Base-by-base conservation (phyloP, 2,329 filamentous ascomycete genomes). In the Aspergillus fischeri region DNA sequence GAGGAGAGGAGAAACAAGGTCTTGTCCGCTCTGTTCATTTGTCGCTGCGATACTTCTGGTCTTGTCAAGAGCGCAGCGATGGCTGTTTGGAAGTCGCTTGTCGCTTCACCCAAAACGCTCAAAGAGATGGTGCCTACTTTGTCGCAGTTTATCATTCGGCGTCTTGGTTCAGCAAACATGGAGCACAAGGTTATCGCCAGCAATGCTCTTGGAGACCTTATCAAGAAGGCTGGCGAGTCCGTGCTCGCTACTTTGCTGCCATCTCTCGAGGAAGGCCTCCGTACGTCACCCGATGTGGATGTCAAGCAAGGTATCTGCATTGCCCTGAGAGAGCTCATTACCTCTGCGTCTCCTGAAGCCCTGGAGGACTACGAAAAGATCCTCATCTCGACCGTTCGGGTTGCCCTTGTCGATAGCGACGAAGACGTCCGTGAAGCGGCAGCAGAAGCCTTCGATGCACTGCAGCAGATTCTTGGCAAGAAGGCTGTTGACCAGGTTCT, bases 171-270 rank as follows among this genome's bases (percentile, higher is more conserved):
- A 73, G 89, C 92, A 49, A 97, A 97, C 70, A 92, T 96, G 88
- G 94, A 99, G 74, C 94, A 99, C 75, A 97, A 97, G 80, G 89
- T 96, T 66, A 99, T 99, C 80, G 94, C 95, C 64, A 93, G 93
- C 73, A 97, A 97, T 73, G 92, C 94, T 51, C 83, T 99, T 55
- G 94, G 94, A 70, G 94, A 99, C 73, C 86, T 99, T 64, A 97
- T 99, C 69, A 88, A 94, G 68, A 97, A 96, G 76, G 93, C 94
- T 68, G 94, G 95, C 60, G 94, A 99, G 73, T 89, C 91, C 55
- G 92, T 99, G 56, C 81, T 99, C 61, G 86, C 92, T 25, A 95
- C 86, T 47, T 79, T 99, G 59, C 79, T 99, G 59, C 94, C 94
- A 29, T 96, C 92, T 35, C 84, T 99, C 51, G 92, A 97, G 72